phyloP scores from a whole-genome alignment of 2,329 filamentous ascomycete species.

The Diaporthe capsici region DNA sequence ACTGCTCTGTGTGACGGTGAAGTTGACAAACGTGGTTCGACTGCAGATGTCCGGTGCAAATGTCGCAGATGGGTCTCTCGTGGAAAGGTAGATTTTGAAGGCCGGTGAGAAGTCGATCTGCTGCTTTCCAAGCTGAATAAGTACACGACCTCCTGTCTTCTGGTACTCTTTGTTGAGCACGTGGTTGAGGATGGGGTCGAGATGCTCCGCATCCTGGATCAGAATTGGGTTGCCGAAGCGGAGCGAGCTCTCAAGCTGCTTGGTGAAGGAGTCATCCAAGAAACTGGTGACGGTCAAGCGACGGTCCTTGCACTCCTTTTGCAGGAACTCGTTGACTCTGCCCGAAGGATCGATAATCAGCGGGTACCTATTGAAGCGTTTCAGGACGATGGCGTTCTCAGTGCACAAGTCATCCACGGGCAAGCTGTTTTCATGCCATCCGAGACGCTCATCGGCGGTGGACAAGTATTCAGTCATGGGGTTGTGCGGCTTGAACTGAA shows the following conservation, averaged over 20 bases:
- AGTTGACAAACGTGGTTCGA: slow-evolving; percentile 98
- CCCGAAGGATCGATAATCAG: slow-evolving; percentile 98
- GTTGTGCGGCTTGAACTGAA: slow-evolving; percentile 93
- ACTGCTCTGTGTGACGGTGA: slow-evolving; percentile 98
- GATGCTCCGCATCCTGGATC: slow-evolving; percentile 97
- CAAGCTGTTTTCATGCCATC: slow-evolving; percentile 94
- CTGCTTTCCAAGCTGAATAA: slow-evolving; percentile 98
- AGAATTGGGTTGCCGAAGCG: slow-evolving; percentile 98
- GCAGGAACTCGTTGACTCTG: slow-evolving; percentile 92
- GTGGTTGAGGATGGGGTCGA: slow-evolving; percentile 97
- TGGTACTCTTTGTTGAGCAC: slow-evolving; percentile 99
- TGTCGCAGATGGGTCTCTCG: slow-evolving; percentile 93
- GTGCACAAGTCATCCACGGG: slow-evolving; percentile 98
- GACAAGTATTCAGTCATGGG: slow-evolving; percentile 97
- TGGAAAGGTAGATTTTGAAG: slow-evolving; percentile 96
- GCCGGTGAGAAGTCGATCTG: slow-evolving; percentile 99
- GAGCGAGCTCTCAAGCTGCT: slow-evolving; percentile 95
- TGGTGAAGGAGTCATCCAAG: slow-evolving; percentile 97
- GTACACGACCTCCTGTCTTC: slow-evolving; percentile 95
- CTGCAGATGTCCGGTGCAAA: slow-evolving; percentile 98
- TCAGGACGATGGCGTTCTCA: slow-evolving; percentile 96
- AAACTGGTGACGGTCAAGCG: slow-evolving; percentile 98
- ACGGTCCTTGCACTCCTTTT: slow-evolving; percentile 93
- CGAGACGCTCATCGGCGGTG: slow-evolving; percentile 92
- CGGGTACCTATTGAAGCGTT: slow-evolving; percentile 98